phyloP scores from a whole-genome alignment of 768 basidiomycete species.

The Leucocoprinus sp. region DNA sequence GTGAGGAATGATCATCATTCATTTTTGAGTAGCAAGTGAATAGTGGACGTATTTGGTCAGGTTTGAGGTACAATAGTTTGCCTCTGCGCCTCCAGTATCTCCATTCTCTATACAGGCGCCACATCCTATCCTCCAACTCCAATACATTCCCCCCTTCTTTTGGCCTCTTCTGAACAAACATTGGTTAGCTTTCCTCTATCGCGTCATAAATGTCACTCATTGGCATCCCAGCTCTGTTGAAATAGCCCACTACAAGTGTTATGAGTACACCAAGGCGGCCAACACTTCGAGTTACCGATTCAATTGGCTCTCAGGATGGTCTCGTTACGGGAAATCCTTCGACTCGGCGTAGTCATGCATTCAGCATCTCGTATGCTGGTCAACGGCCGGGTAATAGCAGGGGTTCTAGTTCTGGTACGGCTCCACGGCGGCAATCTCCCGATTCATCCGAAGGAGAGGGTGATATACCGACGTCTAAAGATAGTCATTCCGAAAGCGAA shows the following conservation, averaged over 20 bases:
- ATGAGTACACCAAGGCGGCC: constrained; percentile 34
- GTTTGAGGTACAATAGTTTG: constrained; percentile 23
- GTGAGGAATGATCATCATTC: no score
- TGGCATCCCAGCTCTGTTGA: not conserved
- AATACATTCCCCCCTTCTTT: not conserved
- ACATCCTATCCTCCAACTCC: constrained; percentile 6
- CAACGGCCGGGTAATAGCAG: constrained; percentile 14
- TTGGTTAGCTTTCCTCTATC: not conserved
- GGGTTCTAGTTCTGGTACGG: constrained; percentile 17
- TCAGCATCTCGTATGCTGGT: constrained; percentile 50
- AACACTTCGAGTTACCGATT: constrained; percentile 31
- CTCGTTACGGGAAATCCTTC: constrained; percentile 35
- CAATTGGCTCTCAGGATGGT: constrained; percentile 25
- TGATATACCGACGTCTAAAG: constrained; percentile 5
- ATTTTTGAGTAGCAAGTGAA: constrained; percentile 9
- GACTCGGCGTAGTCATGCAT: constrained; percentile 36
- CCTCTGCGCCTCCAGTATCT: constrained; percentile 7
- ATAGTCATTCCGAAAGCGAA: constrained; percentile 7
- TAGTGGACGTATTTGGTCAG: constrained; percentile 23
- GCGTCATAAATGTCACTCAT: not conserved
- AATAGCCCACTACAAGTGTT: not conserved
- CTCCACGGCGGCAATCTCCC: not conserved
- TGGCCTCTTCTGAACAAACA: constrained; percentile 5
- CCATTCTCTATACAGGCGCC: constrained; percentile 3
- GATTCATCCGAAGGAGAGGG: constrained; percentile 9